Conservation (phyloP, 352 stramenopile genomes). For the Globisporangium splendens region DNA sequence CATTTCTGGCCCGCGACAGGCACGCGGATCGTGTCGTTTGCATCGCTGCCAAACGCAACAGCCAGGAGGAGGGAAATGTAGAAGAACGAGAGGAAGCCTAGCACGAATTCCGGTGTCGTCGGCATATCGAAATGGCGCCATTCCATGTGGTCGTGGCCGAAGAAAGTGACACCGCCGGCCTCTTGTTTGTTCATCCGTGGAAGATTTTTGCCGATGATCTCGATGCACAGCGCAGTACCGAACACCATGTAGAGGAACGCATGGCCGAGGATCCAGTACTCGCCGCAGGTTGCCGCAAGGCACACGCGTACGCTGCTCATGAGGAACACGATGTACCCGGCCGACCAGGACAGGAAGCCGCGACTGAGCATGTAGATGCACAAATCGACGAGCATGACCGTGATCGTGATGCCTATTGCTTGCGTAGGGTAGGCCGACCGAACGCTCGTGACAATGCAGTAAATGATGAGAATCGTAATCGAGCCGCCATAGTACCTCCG, state of each 20-base stretch:
- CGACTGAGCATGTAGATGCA: conserved; percentile 75
- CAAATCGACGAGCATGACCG: conserved; percentile 64
- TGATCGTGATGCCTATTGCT: conserved; percentile 59
- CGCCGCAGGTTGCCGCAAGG: conserved; percentile 59
- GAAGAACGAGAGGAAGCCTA: conserved; percentile 83
- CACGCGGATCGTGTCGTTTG: conserved; percentile 43
- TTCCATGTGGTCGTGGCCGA: conserved; percentile 67
- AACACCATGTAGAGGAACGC: conserved; percentile 80
- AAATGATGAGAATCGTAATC: conserved; percentile 44
- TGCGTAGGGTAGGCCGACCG: conserved; percentile 61
- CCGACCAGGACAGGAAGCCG: conserved; percentile 67
- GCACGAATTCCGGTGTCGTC: conserved; percentile 77
- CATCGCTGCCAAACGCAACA: conserved; percentile 63
- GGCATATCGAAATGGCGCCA: conserved; percentile 69
- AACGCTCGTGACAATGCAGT: conserved; percentile 50
- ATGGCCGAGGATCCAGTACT: conserved; percentile 80
- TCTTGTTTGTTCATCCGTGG: conserved; percentile 81
- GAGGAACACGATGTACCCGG: conserved; percentile 81
- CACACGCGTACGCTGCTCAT: conserved; percentile 66
- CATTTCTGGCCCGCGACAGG: conserved; percentile 61
- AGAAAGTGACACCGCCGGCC: conserved; percentile 79
- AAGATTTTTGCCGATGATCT: conserved; percentile 82
- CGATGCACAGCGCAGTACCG: conserved; percentile 66
- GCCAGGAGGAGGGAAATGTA: conserved; percentile 82
- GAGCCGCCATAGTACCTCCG: conserved; percentile 47